These are phyloP conservation scores for Ogataea thermomethanolica DNA, from an alignment of 805 yeast species.

Conservation along the genomic window DNA sequence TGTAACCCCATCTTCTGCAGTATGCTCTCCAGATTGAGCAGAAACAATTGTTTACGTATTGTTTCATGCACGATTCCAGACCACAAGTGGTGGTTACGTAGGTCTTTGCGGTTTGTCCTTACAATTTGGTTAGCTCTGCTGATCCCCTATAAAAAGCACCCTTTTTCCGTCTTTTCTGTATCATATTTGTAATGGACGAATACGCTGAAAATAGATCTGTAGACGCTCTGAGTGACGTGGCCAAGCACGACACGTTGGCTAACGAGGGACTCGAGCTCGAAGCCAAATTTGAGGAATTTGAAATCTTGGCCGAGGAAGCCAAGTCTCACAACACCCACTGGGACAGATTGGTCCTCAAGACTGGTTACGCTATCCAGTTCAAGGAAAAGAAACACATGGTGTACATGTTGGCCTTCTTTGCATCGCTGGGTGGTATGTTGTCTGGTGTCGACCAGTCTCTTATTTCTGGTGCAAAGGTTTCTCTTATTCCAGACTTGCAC, in stretches of 20 bases:
- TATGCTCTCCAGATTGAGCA: too few relatives aligned
- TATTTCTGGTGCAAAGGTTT: conserved; percentile 59
- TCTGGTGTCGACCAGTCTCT: conserved; percentile 68
- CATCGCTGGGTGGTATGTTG: conserved; percentile 60
- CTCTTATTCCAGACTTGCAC: conserved; percentile 42
- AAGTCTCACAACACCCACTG: conserved; percentile 33
- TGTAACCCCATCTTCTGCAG: too few relatives aligned
- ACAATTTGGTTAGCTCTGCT: too few relatives aligned
- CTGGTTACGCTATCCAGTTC: conserved; percentile 36
- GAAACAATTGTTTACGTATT: too few relatives aligned
- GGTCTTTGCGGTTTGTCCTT: too few relatives aligned
- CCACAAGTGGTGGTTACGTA: too few relatives aligned
- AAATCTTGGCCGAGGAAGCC: conserved; percentile 31
- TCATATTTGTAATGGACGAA: conserved; percentile 1
- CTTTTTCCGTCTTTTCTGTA: too few relatives aligned
- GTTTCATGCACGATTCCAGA: too few relatives aligned
- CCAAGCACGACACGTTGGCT: conserved; percentile 30
- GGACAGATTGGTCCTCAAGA: conserved; percentile 38
- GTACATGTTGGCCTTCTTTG: conserved; percentile 49
- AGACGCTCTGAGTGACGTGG: conserved; percentile 25
- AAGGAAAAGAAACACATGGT: conserved; percentile 45
- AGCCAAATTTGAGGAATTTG: conserved; percentile 35
- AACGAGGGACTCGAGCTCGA: conserved; percentile 34
- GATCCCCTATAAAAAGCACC: too few relatives aligned
- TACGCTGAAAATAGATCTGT: conserved; percentile 9